Percentiles rank a stretch among this genome's conserved stretches.
These are phyloP conservation scores for Linnemannia hyalina DNA, from an alignment of 192 early-diverging fungal genomes.

Conservation along the genomic window DNA sequence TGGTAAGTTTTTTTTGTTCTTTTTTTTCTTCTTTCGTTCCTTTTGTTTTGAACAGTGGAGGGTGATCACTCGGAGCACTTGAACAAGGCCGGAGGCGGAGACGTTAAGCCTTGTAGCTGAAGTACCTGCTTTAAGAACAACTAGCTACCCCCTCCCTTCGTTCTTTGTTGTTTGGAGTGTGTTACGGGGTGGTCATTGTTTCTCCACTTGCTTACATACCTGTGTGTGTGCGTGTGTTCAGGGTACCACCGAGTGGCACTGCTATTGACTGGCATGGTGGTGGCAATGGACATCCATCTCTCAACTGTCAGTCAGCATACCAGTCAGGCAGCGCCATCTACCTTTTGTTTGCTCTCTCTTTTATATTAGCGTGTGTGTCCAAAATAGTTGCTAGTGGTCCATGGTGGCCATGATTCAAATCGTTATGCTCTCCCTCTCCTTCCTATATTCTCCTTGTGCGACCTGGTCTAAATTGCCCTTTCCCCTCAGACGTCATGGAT, in stretches of 20 bases:
- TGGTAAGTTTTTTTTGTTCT: constrained; percentile 11
- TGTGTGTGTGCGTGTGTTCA: too few species aligned
- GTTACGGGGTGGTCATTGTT: too few species aligned
- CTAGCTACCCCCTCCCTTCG: neutral
- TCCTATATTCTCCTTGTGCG: neutral
- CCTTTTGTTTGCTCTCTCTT: too few species aligned
- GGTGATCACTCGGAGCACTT: neutral
- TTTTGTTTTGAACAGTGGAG: neutral
- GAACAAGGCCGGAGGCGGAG: neutral
- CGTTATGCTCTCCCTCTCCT: neutral
- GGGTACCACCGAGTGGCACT: too few species aligned
- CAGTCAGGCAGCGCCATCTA: too few species aligned
- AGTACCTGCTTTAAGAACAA: neutral
- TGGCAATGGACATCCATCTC: too few species aligned
- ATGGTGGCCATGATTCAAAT: too few species aligned
- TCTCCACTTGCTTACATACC: too few species aligned
- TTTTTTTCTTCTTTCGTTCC: neutral
- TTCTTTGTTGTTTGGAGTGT: neutral
- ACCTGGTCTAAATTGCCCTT: neutral
- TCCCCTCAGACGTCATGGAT: neutral
- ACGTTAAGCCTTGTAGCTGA: neutral
- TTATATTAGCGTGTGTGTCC: too few species aligned
- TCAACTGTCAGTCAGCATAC: too few species aligned
- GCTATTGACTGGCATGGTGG: too few species aligned
- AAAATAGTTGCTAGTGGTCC: too few species aligned